These are phyloP conservation scores for Agrostemma githago DNA, from an alignment of 148 eudicot species.

Conservation along the genomic window DNA sequence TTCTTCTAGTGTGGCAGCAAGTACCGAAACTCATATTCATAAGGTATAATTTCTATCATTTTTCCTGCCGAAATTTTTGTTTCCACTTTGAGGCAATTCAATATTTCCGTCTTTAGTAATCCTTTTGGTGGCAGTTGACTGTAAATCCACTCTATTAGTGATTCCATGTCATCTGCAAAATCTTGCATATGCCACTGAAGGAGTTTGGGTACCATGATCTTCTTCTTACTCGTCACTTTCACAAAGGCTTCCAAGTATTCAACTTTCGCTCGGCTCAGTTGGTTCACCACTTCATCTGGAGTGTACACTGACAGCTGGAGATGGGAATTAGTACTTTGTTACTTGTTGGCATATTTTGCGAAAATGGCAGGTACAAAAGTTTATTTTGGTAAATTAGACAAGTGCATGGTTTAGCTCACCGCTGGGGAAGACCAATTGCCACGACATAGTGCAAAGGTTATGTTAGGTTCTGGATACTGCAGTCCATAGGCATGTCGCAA, in stretches of 20 bases:
- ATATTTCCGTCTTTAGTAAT: constrained; percentile 55
- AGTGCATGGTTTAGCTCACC: constrained; percentile 42
- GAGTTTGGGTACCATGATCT: constrained; percentile 76
- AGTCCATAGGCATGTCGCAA: constrained; percentile 74
- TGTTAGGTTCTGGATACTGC: constrained; percentile 85
- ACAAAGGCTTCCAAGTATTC: constrained; percentile 88
- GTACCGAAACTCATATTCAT: constrained; percentile 76
- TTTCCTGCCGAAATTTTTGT: constrained; percentile 46
- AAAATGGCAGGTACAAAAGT: not conserved
- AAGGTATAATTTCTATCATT: constrained; percentile 62
- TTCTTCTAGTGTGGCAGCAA: constrained; percentile 40
- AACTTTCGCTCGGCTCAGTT: constrained; percentile 70
- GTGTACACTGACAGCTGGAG: constrained; percentile 72
- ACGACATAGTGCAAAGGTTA: constrained; percentile 84
- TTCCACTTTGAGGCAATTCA: constrained; percentile 73
- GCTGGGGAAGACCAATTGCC: constrained; percentile 96
- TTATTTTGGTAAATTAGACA: not conserved
- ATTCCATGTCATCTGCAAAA: constrained; percentile 90
- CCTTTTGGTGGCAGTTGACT: constrained; percentile 74
- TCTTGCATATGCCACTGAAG: constrained; percentile 90
- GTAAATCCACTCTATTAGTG: constrained; percentile 86
- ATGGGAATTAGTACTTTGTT: constrained; percentile 1
- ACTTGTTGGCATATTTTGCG: constrained; percentile 5
- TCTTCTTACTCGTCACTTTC: constrained; percentile 71
- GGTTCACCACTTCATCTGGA: constrained; percentile 63